phyloP scores from a whole-genome alignment of 306 rosid genomes.

The Cyamopsis tetragonoloba region DNA sequence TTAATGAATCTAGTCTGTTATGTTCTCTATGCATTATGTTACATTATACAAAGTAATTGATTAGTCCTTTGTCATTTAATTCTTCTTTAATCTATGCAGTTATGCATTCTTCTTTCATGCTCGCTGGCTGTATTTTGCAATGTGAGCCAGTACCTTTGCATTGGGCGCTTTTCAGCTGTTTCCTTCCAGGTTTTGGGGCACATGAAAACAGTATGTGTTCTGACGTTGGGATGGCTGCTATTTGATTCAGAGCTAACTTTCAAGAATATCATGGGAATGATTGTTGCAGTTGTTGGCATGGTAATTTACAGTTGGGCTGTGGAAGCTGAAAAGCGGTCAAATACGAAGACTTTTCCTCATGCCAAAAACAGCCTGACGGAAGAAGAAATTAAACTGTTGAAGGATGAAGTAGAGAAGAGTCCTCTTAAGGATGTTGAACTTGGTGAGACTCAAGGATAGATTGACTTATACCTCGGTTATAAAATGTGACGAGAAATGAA shows the following conservation, averaged over 20 bases:
- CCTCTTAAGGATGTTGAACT: slow-evolving; percentile 62
- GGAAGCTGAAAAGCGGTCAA: slow-evolving; percentile 58
- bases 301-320: slow-evolving; percentile 93
- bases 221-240: slow-evolving; percentile 85
- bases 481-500: slow-evolving; percentile 19
- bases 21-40: slow-evolving; percentile 10
- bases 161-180: slow-evolving; percentile 86
- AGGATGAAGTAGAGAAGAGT: slow-evolving; percentile 45
- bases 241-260: slow-evolving; percentile 78
- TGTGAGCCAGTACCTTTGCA: slow-evolving; percentile 91
- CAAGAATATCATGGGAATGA: slow-evolving; percentile 86
- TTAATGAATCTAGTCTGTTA: background rate
- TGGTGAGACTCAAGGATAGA: slow-evolving; percentile 52
- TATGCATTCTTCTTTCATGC: slow-evolving; percentile 77
- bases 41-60: background rate
- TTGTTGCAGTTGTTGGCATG: slow-evolving; percentile 74
- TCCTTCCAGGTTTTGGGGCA: slow-evolving; percentile 96
- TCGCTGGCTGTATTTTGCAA: slow-evolving; percentile 80
- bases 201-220: slow-evolving; percentile 91
- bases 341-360: slow-evolving; percentile 37
- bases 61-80: slow-evolving; percentile 8
- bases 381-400: slow-evolving; percentile 75
- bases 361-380: slow-evolving; percentile 72
- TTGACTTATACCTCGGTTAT: background rate
- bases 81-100: slow-evolving; percentile 43